These are phyloP conservation scores for Lactarius pseudohatsudake DNA, from an alignment of 768 basidiomycete species.

Conservation along the genomic window DNA sequence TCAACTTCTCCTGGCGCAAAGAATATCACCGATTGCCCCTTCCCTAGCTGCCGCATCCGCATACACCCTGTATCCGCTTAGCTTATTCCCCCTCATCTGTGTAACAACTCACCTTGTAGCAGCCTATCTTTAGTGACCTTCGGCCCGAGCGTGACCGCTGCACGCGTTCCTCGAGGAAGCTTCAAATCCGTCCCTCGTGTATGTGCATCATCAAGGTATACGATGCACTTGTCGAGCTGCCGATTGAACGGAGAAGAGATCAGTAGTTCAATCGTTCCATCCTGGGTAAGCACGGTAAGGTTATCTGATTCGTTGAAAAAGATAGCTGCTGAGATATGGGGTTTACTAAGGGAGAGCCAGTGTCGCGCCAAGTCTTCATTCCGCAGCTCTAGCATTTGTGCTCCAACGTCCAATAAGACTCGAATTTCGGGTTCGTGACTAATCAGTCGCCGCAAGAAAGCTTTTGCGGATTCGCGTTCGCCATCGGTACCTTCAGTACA, in stretches of 20 bases:
- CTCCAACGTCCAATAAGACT: conserved; percentile 55
- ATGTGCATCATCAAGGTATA: no score
- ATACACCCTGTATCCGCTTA: conserved; percentile 6
- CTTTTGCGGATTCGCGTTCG: conserved; percentile 7
- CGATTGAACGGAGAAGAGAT: no score
- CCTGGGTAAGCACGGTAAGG: conserved; percentile 38
- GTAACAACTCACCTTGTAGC: no score
- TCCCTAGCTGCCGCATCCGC: conserved; percentile 16
- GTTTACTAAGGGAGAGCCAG: conserved; percentile 41
- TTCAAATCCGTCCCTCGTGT: no score
- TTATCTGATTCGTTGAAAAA: conserved; percentile 40
- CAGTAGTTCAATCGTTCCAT: conserved; percentile 36
- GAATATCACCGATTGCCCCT: conserved; percentile 14
- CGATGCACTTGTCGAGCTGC: no score
- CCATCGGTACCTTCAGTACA: conserved; percentile 15
- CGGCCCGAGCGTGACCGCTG: no score
- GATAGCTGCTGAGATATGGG: conserved; percentile 40
- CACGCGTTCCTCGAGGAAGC: no score
- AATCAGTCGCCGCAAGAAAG: conserved; percentile 39
- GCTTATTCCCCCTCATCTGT: neutral
- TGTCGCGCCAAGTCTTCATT: conserved; percentile 41
- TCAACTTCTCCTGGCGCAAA: conserved; percentile 17
- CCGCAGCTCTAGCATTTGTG: conserved; percentile 52
- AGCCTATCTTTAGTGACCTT: no score
- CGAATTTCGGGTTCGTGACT: conserved; percentile 39